Evolutionary conservation across 495 filamentous ascomycete species (phyloP), one percentile per base, ranked within the genome.

Genomic region (Aspergillus sparsus): DNA sequence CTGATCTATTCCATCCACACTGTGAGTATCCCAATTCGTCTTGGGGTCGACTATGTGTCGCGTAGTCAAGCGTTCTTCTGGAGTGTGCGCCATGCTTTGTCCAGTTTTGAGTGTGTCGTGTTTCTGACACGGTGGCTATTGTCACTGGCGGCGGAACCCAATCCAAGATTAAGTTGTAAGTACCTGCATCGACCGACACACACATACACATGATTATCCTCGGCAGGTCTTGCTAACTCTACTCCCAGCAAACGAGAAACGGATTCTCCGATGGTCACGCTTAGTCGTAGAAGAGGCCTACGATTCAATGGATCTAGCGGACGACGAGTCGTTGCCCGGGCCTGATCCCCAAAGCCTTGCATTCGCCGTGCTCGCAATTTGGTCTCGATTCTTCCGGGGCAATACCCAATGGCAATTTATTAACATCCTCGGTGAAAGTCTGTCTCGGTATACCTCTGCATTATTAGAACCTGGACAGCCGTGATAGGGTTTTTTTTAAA

Each of bases 321-420:
- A 55, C 2, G 39, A 44, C 5, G 53, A 55, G 12, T 18, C 32
- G 36, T 12, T 34, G 10, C 53, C 53, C 9, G 53, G 53, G 12
- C 53, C 16, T 0, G 39, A 42, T 2, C 16, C 53, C 10, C 6
- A 16, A 7, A 36, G 36, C 9, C 41, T 57, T 10, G 41, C 42
- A 10, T 27, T 49, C n/a, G 44, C 41, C 11, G 55, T 57, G 27
- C 42, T 57, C 6, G 13, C 16, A 7, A 57, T 57, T n/a, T 57
- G 55, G 55, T 12, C 55, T 12, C 39, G 55, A 6, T 49, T 57
- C 32, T 57, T 57, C 31, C 32, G 16, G 16, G 13, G 37, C 6
- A 57, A 57, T 10, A 39, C 44, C 12, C 41, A 49, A n/a, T 47
- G 55, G 55, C 45, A 35, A 42, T 57, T 57, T 18, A 49, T 57